phyloP scores from a whole-genome alignment of 1,139 yeast species.

The Scheffersomyces cryptocercus region DNA sequence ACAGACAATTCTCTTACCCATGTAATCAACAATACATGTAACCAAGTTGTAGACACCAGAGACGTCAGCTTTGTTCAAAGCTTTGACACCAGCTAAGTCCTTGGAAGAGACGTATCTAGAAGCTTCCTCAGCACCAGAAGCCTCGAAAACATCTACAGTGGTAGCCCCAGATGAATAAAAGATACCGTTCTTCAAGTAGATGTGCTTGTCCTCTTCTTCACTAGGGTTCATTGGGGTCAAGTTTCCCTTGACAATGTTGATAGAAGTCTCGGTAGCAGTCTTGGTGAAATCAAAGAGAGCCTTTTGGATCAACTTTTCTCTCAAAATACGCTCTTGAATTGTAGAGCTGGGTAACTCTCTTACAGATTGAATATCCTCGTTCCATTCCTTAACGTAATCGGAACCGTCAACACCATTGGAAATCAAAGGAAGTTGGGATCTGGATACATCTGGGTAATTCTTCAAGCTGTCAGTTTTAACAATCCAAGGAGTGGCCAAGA shows the following conservation, averaged over 20 bases:
- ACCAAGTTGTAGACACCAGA: conserved; percentile 68
- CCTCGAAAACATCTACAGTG: conserved; percentile 64
- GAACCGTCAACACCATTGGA: conserved; percentile 61
- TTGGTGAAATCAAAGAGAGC: conserved; percentile 77
- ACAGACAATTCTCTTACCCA: conserved; percentile 84
- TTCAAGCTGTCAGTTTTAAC: conserved; percentile 34
- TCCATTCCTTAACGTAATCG: conserved; percentile 73
- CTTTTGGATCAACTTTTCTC: conserved; percentile 75
- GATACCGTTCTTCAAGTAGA: conserved; percentile 78
- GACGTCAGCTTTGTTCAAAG: conserved; percentile 66
- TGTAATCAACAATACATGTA: conserved; percentile 83
- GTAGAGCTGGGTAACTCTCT: conserved; percentile 64
- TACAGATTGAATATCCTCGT: conserved; percentile 83
- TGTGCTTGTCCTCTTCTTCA: conserved; percentile 60
- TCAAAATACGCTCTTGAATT: conserved; percentile 66
- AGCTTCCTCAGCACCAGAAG: conserved; percentile 81
- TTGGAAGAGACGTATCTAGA: conserved; percentile 79
- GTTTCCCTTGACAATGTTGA: conserved; percentile 73
- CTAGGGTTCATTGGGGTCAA: conserved; percentile 77
- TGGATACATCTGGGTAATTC: conserved; percentile 57
- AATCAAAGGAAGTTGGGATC: conserved; percentile 59
- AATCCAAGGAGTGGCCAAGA: conserved; percentile 77
- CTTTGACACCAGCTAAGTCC: conserved; percentile 73
- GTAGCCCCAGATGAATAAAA: conserved; percentile 73
- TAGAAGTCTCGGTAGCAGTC: conserved; percentile 78